Base-by-base conservation (phyloP, 306 rosid species). In the Trifolium repens region DNA sequence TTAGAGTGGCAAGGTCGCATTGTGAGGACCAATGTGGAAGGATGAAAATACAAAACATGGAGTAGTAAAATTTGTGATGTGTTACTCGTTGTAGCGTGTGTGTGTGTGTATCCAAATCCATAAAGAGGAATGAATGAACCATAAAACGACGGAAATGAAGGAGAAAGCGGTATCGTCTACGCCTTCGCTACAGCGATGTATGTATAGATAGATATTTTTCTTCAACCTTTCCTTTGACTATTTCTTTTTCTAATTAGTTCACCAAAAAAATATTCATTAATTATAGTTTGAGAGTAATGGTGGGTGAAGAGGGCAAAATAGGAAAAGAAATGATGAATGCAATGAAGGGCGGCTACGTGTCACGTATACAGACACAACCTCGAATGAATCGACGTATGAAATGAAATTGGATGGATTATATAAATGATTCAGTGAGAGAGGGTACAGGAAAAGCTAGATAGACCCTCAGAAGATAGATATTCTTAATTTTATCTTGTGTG, bases 271-370 rank as follows among this genome's bases (percentile, higher is more conserved):
- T n/a, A n/a, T n/a, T n/a, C n/a, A n/a, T n/a, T n/a, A n/a, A n/a
- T n/a, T n/a, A n/a, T n/a, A n/a, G n/a, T n/a, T n/a, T n/a, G n/a
- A n/a, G n/a, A n/a, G 30, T 27, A 27, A 27, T 1, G 2, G 3
- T 27, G 30, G 30, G 2, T 27, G 30, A 27, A 27, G 30, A 27
- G 30, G 30, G 30, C 30, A 27, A 27, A 27, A 27, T 27, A 27
- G 30, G 30, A 27, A 27, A 27, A 3, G 2, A 27, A 27, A 2
- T 27, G 3, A 2, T 27, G 30, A 30, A 16, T n/a, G 47, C 24
- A 68, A 35, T 80, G 19, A 14, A 1, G 2, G 32, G 8, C 34
- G 26, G 11, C 12, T 34, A 83, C 87, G 87, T 83, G 84, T 79
- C 73, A 71, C 32, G 12, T 65, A 79, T 19, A 0, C 16, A 32